Conservation (phyloP, 257 asterid genomes). For the Solanum etuberosum region DNA sequence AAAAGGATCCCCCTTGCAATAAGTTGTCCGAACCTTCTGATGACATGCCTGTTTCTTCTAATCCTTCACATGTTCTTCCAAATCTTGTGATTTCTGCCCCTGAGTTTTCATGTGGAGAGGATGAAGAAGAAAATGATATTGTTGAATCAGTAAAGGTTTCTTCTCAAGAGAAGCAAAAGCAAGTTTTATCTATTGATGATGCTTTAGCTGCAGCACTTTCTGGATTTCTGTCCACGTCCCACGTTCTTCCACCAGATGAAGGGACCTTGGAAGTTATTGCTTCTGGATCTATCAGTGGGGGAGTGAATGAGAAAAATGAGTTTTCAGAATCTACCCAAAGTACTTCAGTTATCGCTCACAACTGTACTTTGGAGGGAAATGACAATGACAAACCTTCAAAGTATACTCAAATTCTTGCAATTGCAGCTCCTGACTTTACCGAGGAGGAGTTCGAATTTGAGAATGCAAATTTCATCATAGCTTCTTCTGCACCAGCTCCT, state of each 20-base stretch:
- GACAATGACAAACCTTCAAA: slow-evolving; percentile 17
- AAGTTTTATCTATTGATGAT: slow-evolving; percentile 52
- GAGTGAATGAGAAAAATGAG: slow-evolving; percentile 5
- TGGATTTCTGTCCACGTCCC: slow-evolving; percentile 38
- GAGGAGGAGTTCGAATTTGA: slow-evolving; percentile 29
- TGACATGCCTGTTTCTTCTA: slow-evolving; percentile 11
- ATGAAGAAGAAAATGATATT: slow-evolving; percentile 33
- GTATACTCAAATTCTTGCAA: slow-evolving; percentile 25
- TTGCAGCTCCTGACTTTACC: slow-evolving; percentile 55
- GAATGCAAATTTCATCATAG: slow-evolving; percentile 10
- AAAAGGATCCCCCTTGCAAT: slow-evolving; percentile 24
- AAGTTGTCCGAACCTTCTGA: slow-evolving; percentile 17
- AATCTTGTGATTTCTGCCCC: slow-evolving; percentile 64
- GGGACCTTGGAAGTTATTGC: neutral
- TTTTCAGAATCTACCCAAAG: slow-evolving; percentile 16
- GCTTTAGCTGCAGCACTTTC: slow-evolving; percentile 86
- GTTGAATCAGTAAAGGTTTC: slow-evolving; percentile 21
- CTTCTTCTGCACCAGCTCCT: slow-evolving; percentile 17
- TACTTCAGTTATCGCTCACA: slow-evolving; percentile 7
- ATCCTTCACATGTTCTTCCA: slow-evolving; percentile 23
- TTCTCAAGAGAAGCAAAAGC: slow-evolving; percentile 27
- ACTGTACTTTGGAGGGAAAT: slow-evolving; percentile 17
- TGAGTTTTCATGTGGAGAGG: slow-evolving; percentile 54
- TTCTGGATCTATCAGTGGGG: neutral
- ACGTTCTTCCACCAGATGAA: neutral